Base-by-base conservation (phyloP, 257 asterid species). In the Solanum piurae region DNA sequence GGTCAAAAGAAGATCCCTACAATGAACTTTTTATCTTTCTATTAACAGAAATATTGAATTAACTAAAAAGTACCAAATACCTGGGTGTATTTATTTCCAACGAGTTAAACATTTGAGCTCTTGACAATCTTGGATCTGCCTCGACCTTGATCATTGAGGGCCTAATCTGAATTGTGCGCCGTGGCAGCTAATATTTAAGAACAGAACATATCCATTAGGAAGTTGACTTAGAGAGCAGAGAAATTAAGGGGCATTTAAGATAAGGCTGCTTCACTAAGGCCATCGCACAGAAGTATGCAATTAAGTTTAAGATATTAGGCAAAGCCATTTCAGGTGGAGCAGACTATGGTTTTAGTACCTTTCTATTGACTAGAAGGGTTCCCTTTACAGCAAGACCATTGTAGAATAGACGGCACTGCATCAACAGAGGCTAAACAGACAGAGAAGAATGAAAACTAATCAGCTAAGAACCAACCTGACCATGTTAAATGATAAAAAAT, bases 111-210 rank as follows among this genome's bases (percentile, higher is more conserved):
- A 90, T 86, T 72, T 87, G 89, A 44, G 87, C 72, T 74, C 36
- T 34, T 7, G 89, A 73, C 46, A 87, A n/a, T 23, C 21, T 49
- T 23, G 20, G 29, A 88, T 95, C 99, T 86, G 82, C 92, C 85
- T 88, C 83, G 29, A 96, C 99, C 93, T 96, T 96, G 64, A 95
- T 89, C 99, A 96, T 96, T 83, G 98, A 96, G 7, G 93, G 95
- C 79, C 99, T 94, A 85, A 96, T 88, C 88, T 95, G 98, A 93
- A 96, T 94, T 49, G 89, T 93, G 62, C 95, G 89, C 3, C 88
- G 93, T 38, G 87, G 90, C 87, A 95, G 95, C 99, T 96, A 87
- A 77, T 90, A 69, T 40, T 82, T 29, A 83, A 33, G 60, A 86
- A 77, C 73, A 49, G 37, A 33, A 33, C 66, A 42, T 13, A 86